Evolutionary conservation across 2,329 filamentous ascomycete species (phyloP), one percentile per base, ranked within the genome.

Genomic region (Coleophoma cylindrospora): DNA sequence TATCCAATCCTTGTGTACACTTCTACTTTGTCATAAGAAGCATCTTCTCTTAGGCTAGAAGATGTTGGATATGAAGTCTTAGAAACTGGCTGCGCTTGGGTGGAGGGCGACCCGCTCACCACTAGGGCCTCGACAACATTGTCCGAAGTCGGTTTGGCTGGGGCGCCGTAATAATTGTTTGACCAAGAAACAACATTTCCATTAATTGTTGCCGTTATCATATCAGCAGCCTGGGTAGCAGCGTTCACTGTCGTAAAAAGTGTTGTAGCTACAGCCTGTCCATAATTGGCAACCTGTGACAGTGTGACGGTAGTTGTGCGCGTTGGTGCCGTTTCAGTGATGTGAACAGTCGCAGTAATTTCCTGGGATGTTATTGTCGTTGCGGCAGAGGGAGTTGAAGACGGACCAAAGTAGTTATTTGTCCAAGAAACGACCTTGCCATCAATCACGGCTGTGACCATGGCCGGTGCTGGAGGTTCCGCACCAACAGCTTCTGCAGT

Each of bases 371-470:
- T 17, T 38, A 66, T 40, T 34, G 48, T 32, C 2, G 50, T 46
- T 19, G 49, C 46, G 15, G 51, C 47, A 40, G 56, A 50, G n/a
- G 54, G 34, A 9, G 52, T 43, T 41, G 55, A 34, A 48, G 56
- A 34, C n/a, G 54, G 33, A n/a, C 52, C 55, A 52, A 67, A 69
- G 48, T 71, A 84, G 55, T 74, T 68, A 67, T 86, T 86, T 49
- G 68, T 64, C 82, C 81, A 86, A 10, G 77, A 76, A 22, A 77
- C 74, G 4, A 75, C 68, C 44, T 79, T 51, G 51, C 81, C 82
- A 53, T 85, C 62, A 50, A 86, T 84, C 22, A 74, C 79, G 12
- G 80, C 82, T 4, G 70, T 74, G 11, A 86, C 75, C 58, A 67
- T 58, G 15, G 5, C 41, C 4, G 41, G 41, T 6, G 12, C n/a